Base-by-base conservation (phyloP, 108 stramenopile genomes). In the Chaetoceros tenuissimus region DNA sequence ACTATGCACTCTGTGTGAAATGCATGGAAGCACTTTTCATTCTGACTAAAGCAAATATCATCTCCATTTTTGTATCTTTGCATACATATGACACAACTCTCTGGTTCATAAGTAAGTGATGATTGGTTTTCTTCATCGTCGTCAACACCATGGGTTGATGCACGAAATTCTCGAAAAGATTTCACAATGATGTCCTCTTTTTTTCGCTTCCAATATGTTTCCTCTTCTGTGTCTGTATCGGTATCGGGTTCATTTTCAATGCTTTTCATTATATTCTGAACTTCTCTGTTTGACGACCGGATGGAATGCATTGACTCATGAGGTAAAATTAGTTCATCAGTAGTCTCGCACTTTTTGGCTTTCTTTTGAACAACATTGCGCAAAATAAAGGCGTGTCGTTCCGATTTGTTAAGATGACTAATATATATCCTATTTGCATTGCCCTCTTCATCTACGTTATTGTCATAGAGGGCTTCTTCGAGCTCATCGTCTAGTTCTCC, bases 71-170 rank as follows among this genome's bases (percentile, higher is more conserved):
- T 26, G 25, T 51, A 51, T 5, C 25, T 26, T 24, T 5, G 5
- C 49, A 51, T 24, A 51, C 49, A 51, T 10, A 51, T 51, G 16
- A 10, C 25, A 26, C 49, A 51, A 25, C 10, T 10, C 16, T 24
- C 16, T 5, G 49, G 49, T 10, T 5, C 5, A 40, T 40, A 40
- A 40, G 13, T 40, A 13, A 13, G 5, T 10, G 34, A 40, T 5
- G 34, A 40, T 40, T 10, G 44, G 22, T 54, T 44, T 49, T 63
- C 62, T 2, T 47, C 16, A 31, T 64, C 63, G 8, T 19, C 52
- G 2, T 25, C 19, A 2, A 18, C 28, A 25, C 58, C 58, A 10
- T 13, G 34, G 5, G 34, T 10, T 40, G 13, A 40, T 10, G 13
- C 5, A 5, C 34, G 5, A 5, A 5, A 40, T 40, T 40, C 13